Base-by-base conservation (phyloP, 371 early-diverging fungal genomes). In the Ordospora colligata region DNA sequence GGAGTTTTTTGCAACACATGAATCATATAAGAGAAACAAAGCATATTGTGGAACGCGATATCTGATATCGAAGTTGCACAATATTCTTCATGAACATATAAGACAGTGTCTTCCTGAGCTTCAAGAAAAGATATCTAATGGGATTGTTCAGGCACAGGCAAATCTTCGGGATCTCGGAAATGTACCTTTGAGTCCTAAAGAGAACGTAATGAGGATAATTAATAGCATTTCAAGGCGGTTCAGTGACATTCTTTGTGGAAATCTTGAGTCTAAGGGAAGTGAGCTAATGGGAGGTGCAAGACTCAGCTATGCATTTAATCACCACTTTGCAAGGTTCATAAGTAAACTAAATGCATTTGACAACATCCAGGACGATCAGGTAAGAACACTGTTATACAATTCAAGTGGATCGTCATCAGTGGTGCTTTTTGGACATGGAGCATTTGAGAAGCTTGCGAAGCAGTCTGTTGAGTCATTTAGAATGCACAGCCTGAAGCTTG, bases 41-140 rank as follows among this genome's bases (percentile, higher is more conserved):
- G 91, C 91, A 74, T 96, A 91, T 87, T 96, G 97, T 83, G 99
- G 99, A 54, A 95, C 97, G 23, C 92, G 93, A 6, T 96, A 90
- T 87, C 84, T 98, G 75, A 92, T 96, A 2, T 86, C 92, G 62
- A 93, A 92, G 81, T 86, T 97, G 8, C 95, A 94, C 82, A 89
- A 90, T 88, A 90, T 91, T 70, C 87, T 97, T 0, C 69, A 76
- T 17, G 77, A 80, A 47, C 73, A 76, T 50, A 84, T 82, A 45
- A 70, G 54, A 65, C 68, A 67, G 14, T 78, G 74, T 65, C 25
- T 75, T 11, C 82, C 80, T 0, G 71, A 76, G 12, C 65, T 82
- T 17, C 82, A 82, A 66, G 71, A 79, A 74, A 21, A 81, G 42
- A 75, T 82, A 17, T 54, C 71, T 43, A 65, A 82, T 89, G 10